A percentile compares a stretch with the other conserved stretches of the same genome.
phyloP scores from a whole-genome alignment of 2,329 filamentous ascomycete species.

The Nemania sp. region DNA sequence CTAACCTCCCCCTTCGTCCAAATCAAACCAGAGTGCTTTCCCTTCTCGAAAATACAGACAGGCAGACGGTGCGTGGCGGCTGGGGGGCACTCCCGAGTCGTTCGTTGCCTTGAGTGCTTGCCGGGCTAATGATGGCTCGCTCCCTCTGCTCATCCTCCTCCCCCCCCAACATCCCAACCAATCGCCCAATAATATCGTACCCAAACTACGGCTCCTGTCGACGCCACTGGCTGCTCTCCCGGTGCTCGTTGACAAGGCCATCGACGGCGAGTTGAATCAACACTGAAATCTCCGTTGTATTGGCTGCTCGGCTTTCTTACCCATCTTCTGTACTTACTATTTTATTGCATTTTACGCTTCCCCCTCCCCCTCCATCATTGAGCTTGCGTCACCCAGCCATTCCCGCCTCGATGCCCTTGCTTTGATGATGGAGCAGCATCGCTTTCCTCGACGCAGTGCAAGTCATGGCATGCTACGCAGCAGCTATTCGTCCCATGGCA shows the following conservation, averaged over 20 bases:
- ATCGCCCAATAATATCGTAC: conserved; percentile 35
- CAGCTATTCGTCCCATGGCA: conserved; percentile 45
- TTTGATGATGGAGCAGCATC: conserved; percentile 48
- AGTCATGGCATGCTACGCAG: conserved; percentile 51
- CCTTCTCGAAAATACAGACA: conserved; percentile 4
- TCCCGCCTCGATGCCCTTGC: conserved; percentile 27
- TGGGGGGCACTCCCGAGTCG: background rate
- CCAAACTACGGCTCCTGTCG: conserved; percentile 33
- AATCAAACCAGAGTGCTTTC: conserved; percentile 20
- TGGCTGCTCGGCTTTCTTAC: conserved; percentile 42
- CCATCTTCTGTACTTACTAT: conserved; percentile 44
- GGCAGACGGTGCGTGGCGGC: background rate
- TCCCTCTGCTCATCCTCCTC: conserved; percentile 12
- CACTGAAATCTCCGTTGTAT: conserved; percentile 22
- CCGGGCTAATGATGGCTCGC: conserved; percentile 14
- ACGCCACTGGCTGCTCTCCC: conserved; percentile 35
- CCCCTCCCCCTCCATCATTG: conserved; percentile 26
- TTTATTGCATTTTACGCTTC: conserved; percentile 47
- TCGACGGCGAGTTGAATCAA: conserved; percentile 36
- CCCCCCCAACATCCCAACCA: conserved; percentile 16
- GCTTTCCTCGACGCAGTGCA: conserved; percentile 49
- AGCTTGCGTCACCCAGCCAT: conserved; percentile 26
- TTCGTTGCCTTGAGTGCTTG: too few species aligned
- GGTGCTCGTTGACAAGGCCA: conserved; percentile 33
- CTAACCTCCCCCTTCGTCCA: conserved; percentile 8